A percentile compares a stretch with the other conserved stretches of the same genome.
These are phyloP conservation scores for Allium sativum DNA, from an alignment of 106 monocot genomes.

Conservation along the genomic window DNA sequence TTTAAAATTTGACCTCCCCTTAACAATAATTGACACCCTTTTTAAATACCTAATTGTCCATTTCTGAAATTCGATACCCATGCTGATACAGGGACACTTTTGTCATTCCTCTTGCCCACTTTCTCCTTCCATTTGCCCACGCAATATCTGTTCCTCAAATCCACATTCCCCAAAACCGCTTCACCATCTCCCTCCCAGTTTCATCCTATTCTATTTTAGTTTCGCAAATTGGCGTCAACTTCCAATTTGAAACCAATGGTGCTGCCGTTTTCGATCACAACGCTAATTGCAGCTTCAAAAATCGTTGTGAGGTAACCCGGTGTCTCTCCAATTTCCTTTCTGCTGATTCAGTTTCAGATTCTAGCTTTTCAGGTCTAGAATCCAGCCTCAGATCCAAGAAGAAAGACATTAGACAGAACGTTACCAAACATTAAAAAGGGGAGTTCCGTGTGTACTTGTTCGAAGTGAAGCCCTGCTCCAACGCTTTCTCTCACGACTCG, in stretches of 20 bases:
- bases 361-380: conserved; percentile 18
- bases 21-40: no score
- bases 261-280: conserved; percentile 62
- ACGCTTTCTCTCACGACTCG: conserved; percentile 96
- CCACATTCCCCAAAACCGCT: no score
- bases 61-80: no score
- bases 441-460: conserved; percentile 87
- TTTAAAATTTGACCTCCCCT: no score
- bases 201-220: no score
- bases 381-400: conserved; percentile 16
- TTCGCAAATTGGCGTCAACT: conserved; percentile 26
- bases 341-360: conserved; percentile 11
- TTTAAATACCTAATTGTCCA: no score
- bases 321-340: conserved; percentile 16
- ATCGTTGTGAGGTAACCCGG: conserved; percentile 13
- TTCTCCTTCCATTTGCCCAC: no score
- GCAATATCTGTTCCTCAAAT: no score
- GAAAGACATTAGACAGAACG: conserved; percentile 64
- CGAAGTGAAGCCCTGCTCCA: conserved; percentile 86
- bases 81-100: no score
- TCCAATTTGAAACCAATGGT: conserved; percentile 27
- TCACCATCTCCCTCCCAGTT: no score
- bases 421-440: conserved; percentile 84
- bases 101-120: no score
- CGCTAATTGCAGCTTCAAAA: conserved; percentile 28